These are phyloP conservation scores for Tephrocybe sp. DNA, from an alignment of 768 basidiomycete species.

Conservation along the genomic window DNA sequence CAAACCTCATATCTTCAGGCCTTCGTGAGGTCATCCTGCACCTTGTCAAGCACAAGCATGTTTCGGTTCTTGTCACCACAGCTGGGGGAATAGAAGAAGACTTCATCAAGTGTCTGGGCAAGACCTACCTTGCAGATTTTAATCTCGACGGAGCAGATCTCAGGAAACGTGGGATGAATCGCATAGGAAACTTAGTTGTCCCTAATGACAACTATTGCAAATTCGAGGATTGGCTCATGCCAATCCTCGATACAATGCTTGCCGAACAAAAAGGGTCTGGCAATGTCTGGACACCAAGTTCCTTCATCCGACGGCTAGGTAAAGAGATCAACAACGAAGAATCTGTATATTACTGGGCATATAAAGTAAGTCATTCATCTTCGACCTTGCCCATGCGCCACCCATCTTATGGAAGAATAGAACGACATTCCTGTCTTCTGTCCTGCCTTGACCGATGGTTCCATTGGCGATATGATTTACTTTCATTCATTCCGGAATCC, in stretches of 20 bases:
- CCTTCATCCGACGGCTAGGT: slow-evolving; percentile 88
- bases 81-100: slow-evolving; percentile 99
- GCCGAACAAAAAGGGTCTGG: slow-evolving; percentile 76
- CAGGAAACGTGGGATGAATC: slow-evolving; percentile 88
- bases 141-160: slow-evolving; percentile 87
- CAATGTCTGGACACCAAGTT: slow-evolving; percentile 87
- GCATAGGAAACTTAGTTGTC: slow-evolving; percentile 93
- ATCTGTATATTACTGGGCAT: slow-evolving; percentile 99
- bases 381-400: slow-evolving; percentile 11
- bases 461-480: slow-evolving; percentile 98
- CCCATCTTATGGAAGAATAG: slow-evolving; percentile 42
- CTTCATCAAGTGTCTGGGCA: slow-evolving; percentile 97
- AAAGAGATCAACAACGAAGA: slow-evolving; percentile 97
- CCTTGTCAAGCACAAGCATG: slow-evolving; percentile 90
- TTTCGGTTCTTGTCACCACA: slow-evolving; percentile 90
- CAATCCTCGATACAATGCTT: slow-evolving; percentile 88
- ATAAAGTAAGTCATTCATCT: slow-evolving; percentile 64
- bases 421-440: slow-evolving; percentile 99
- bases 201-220: slow-evolving; percentile 99
- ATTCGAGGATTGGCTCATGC: slow-evolving; percentile 99
- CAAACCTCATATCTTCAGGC: slow-evolving; percentile 97
- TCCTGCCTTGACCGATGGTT: slow-evolving; percentile 96
- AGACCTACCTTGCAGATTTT: slow-evolving; percentile 93
- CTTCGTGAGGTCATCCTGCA: slow-evolving; percentile 89
- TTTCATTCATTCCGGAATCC: slow-evolving; percentile 93